Evolutionary conservation across 2,329 filamentous ascomycete genomes (phyloP).

Genomic region (Aureobasidium sp.): DNA sequence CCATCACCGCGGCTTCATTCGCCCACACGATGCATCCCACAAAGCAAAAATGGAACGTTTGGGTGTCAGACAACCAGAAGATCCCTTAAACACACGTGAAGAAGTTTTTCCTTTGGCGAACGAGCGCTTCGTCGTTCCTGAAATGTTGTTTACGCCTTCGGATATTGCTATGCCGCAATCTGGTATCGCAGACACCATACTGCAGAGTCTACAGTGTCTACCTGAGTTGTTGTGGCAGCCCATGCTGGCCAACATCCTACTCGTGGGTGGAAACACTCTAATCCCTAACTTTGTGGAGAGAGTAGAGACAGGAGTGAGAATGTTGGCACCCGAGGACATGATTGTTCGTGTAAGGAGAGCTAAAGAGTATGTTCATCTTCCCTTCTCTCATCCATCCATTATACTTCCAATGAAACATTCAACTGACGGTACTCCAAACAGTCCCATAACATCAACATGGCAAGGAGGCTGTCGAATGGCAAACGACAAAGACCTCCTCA

Average conservation of each 20-base stretch:
- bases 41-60: constrained; percentile 59
- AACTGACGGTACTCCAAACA: no score
- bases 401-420: no score
- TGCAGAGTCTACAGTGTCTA: constrained; percentile 77
- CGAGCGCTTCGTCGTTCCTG: constrained; percentile 91
- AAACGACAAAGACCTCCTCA: constrained; percentile 68
- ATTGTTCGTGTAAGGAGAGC: constrained; percentile 77
- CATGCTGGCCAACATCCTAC: constrained; percentile 86
- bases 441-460: constrained; percentile 85
- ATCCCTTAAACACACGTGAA: constrained; percentile 57
- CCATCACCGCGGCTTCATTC: constrained; percentile 71
- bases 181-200: constrained; percentile 81
- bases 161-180: constrained; percentile 89
- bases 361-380: constrained; percentile 51
- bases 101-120: constrained; percentile 90
- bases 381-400: background rate
- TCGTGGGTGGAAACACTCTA: constrained; percentile 87
- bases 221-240: constrained; percentile 88
- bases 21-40: constrained; percentile 78
- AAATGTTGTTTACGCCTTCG: constrained; percentile 86
- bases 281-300: constrained; percentile 86
- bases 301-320: constrained; percentile 49
- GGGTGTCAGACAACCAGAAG: constrained; percentile 40
- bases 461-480: constrained; percentile 84
- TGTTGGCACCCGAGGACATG: constrained; percentile 68